Conservation (phyloP, 805 yeast genomes). For the Spathaspora boniae region DNA sequence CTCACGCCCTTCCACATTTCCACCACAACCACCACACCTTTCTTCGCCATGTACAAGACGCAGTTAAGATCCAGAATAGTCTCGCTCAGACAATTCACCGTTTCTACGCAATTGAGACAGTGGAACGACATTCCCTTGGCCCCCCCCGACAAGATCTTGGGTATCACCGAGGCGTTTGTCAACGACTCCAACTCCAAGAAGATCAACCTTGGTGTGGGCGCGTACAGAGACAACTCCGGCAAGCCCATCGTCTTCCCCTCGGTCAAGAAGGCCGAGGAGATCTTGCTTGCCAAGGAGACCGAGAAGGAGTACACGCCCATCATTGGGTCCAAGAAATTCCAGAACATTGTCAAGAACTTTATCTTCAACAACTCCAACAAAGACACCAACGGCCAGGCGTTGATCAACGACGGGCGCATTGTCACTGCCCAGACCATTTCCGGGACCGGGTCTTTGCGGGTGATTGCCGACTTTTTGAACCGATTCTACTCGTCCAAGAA, state of each 20-base stretch:
- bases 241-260: constrained; percentile 86
- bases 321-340: constrained; percentile 70
- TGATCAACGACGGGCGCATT: constrained; percentile 59
- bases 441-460: constrained; percentile 92
- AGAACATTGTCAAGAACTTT: constrained; percentile 62
- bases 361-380: constrained; percentile 59
- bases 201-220: constrained; percentile 77
- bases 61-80: constrained; percentile 8
- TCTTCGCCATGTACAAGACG: constrained; percentile 9
- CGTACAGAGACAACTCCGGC: constrained; percentile 88
- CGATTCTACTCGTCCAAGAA: constrained; percentile 53
- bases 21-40: too few relatives aligned
- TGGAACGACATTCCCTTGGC: constrained; percentile 44
- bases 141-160: constrained; percentile 85
- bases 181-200: constrained; percentile 58
- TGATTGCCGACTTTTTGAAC: constrained; percentile 73
- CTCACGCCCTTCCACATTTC: too few relatives aligned
- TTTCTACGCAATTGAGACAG: constrained; percentile 4
- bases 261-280: constrained; percentile 61
- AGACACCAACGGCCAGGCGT: constrained; percentile 52
- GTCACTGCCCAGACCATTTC: constrained; percentile 86
- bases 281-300: constrained; percentile 44
- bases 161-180: constrained; percentile 72
- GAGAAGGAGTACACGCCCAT: constrained; percentile 89
- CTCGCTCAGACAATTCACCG: constrained; percentile 6